Percentiles rank a stretch among this genome's conserved stretches.
phyloP scores from a whole-genome alignment of 139 green algal genomes.

The Axilococcus clingmanii region DNA sequence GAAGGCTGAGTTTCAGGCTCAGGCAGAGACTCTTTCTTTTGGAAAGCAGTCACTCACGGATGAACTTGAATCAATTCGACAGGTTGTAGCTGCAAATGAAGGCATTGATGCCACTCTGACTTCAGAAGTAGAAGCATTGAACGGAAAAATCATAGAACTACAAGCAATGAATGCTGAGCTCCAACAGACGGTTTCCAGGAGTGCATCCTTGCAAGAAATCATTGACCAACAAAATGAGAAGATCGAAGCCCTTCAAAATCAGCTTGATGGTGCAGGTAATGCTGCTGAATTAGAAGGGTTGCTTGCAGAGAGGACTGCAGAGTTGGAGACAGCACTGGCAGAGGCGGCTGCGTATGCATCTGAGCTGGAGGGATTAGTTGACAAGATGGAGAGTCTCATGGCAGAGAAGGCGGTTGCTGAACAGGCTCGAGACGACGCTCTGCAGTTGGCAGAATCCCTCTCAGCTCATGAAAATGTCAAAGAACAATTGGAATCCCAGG shows the following conservation, averaged over 20 bases:
- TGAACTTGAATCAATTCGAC: neutral
- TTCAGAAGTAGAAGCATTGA: neutral
- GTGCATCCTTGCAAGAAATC: neutral
- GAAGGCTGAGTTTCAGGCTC: neutral
- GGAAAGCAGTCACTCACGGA: neutral
- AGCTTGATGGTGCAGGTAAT: neutral
- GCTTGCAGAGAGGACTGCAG: constrained; percentile 1
- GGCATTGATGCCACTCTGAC: no score
- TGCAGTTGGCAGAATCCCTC: neutral
- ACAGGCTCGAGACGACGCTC: neutral
- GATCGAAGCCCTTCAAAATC: neutral
- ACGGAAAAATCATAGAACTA: neutral
- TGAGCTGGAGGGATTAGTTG: neutral
- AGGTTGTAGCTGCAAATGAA: no score
- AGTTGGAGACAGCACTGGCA: constrained; percentile 5
- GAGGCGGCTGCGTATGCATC: constrained; percentile 2
- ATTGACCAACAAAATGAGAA: neutral
- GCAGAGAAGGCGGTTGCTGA: neutral
- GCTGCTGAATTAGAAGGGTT: neutral
- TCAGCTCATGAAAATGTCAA: no score
- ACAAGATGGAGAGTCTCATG: neutral
- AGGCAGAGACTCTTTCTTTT: neutral
- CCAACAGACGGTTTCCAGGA: neutral
- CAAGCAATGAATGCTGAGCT: constrained; percentile 3
- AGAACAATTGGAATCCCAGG: no score